Conservation (phyloP, 192 early-diverging fungal genomes). For the Paraglomus occultum region DNA sequence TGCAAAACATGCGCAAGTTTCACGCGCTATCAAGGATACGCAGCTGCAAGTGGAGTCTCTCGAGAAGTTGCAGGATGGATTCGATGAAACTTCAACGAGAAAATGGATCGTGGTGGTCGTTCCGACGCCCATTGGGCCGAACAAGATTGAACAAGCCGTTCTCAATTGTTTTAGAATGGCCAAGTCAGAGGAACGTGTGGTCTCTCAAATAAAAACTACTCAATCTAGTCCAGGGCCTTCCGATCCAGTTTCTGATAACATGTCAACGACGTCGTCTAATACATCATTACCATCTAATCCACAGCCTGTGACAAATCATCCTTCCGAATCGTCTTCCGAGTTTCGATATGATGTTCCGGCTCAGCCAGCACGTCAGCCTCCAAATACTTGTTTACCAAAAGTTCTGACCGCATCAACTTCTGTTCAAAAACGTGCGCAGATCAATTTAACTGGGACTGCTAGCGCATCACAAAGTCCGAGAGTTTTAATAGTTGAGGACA, state of each 20-base stretch:
- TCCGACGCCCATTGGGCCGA: constrained; percentile 34
- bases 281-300: not conserved
- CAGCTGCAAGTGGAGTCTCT: constrained; percentile 9
- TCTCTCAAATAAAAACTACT: not conserved
- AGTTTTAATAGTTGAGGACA: constrained; percentile 48
- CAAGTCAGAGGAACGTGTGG: not conserved
- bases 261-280: not conserved
- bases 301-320: not conserved
- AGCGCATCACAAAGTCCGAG: constrained; percentile 2
- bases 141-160: constrained; percentile 30
- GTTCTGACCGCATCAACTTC: not conserved
- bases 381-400: too few species aligned
- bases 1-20: constrained; percentile 27
- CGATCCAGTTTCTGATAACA: too few species aligned
- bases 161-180: not conserved
- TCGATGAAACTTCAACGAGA: not conserved
- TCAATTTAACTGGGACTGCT: not conserved
- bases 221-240: too few species aligned
- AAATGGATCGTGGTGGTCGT: constrained; percentile 31
- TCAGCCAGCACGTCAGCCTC: not conserved
- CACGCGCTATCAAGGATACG: too few species aligned
- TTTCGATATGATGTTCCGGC: not conserved
- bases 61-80: constrained; percentile 16
- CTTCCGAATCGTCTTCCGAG: not conserved
- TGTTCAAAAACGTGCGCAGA: not conserved